A percentile compares a stretch with the other conserved stretches of the same genome.
Conservation (phyloP, 768 basidiomycete species). For the Ramaria sp. region DNA sequence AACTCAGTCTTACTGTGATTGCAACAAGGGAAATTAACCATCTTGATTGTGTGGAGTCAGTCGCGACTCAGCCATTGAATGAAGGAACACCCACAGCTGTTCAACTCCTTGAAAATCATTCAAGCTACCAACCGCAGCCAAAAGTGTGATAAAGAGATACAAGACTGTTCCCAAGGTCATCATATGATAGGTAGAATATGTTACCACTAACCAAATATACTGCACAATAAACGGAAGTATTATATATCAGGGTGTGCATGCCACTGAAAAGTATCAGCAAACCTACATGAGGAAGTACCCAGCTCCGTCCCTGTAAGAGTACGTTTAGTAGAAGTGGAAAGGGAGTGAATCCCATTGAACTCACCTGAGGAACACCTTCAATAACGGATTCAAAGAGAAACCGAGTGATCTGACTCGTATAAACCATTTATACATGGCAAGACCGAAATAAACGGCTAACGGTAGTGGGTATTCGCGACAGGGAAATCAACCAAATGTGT, state of each 20-base stretch:
- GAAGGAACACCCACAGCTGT: background rate
- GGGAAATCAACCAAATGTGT: background rate
- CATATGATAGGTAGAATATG: background rate
- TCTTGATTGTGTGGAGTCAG: background rate
- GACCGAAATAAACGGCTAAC: background rate
- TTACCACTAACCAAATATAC: background rate
- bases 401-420: background rate
- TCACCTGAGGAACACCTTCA: background rate
- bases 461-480: background rate
- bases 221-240: background rate
- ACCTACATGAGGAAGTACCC: background rate
- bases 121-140: no score
- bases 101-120: background rate
- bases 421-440: background rate
- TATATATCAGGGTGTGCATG: background rate
- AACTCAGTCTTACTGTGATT: background rate
- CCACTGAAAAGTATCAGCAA: background rate
- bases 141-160: no score
- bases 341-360: background rate
- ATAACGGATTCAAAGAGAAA: background rate
- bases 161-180: no score
- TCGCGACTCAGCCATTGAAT: background rate
- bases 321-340: background rate
- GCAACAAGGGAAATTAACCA: background rate
- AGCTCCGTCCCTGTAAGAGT: background rate